A percentile compares a stretch with the other conserved stretches of the same genome.
These are phyloP conservation scores for Sextonia rubra DNA, from an alignment of 164 flowering plant genomes.

Conservation along the genomic window DNA sequence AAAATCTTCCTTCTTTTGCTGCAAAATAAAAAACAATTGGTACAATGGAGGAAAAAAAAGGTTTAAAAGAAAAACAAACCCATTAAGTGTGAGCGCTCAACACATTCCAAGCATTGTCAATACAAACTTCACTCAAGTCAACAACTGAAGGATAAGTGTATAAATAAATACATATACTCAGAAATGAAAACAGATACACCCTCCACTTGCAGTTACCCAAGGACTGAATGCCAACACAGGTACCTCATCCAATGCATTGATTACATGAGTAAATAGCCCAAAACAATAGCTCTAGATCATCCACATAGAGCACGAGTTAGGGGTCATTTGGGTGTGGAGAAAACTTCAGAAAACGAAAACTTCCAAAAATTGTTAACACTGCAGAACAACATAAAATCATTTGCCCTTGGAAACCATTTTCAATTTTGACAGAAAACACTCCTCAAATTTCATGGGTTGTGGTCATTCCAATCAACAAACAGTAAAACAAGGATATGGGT, in stretches of 20 bases:
- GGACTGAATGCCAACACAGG: too few relatives aligned
- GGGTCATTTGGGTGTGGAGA: too few relatives aligned
- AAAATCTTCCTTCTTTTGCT: conserved; percentile 65
- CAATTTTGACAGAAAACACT: too few relatives aligned
- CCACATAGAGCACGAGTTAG: too few relatives aligned
- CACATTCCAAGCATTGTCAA: background rate
- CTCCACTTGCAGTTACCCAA: too few relatives aligned
- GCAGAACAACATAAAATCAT: background rate
- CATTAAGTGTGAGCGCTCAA: background rate
- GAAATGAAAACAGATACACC: too few relatives aligned
- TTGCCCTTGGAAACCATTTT: too few relatives aligned
- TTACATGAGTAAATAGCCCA: too few relatives aligned
- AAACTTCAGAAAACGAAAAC: too few relatives aligned
- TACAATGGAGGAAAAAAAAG: background rate
- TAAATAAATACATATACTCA: background rate
- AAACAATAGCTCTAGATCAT: too few relatives aligned
- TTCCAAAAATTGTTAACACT: background rate
- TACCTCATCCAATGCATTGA: too few relatives aligned
- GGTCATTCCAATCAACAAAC: background rate
- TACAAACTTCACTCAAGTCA: background rate
- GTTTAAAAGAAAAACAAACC: too few relatives aligned
- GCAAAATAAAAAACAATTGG: conserved; percentile 4
- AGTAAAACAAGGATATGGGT: background rate
- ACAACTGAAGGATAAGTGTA: background rate
- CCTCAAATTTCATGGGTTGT: background rate